phyloP scores from a whole-genome alignment of 1,284 basidiomycete genomes.

The Ustilago shanxiensis region DNA sequence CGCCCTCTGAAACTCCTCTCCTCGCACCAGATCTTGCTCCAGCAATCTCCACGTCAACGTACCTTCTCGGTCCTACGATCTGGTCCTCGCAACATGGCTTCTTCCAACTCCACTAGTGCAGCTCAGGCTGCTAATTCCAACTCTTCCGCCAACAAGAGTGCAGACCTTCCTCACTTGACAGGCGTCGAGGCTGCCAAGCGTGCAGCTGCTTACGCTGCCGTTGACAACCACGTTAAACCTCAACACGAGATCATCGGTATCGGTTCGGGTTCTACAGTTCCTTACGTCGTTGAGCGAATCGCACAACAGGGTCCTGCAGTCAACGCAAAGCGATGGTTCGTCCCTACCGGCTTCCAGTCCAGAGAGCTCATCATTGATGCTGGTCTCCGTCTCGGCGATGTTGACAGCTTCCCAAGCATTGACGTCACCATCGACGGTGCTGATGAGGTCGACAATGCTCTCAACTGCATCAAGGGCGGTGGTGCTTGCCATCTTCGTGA shows the following conservation, averaged over 20 bases:
- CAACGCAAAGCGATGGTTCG: conserved; percentile 76
- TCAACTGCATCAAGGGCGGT: conserved; percentile 98
- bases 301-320: conserved; percentile 82
- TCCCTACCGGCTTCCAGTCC: conserved; percentile 84
- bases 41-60: background rate
- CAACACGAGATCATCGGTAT: conserved; percentile 80
- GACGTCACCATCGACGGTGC: conserved; percentile 98
- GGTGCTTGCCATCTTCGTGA: conserved; percentile 96
- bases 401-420: conserved; percentile 78
- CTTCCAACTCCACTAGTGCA: conserved; percentile 17
- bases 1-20: background rate
- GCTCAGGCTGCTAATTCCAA: conserved; percentile 40
- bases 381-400: conserved; percentile 84
- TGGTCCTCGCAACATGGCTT: conserved; percentile 28
- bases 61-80: conserved; percentile 12
- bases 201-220: conserved; percentile 92
- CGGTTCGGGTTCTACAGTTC: conserved; percentile 84
- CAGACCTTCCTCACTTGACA: conserved; percentile 21
- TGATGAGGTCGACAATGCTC: conserved; percentile 88
- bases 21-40: background rate
- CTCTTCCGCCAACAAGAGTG: conserved; percentile 37
- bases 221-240: conserved; percentile 86
- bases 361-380: conserved; percentile 91
- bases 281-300: conserved; percentile 96
- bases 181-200: conserved; percentile 78